These are phyloP conservation scores for Sugiyamaella sp. DNA, from an alignment of 1,139 yeast genomes.

Conservation along the genomic window DNA sequence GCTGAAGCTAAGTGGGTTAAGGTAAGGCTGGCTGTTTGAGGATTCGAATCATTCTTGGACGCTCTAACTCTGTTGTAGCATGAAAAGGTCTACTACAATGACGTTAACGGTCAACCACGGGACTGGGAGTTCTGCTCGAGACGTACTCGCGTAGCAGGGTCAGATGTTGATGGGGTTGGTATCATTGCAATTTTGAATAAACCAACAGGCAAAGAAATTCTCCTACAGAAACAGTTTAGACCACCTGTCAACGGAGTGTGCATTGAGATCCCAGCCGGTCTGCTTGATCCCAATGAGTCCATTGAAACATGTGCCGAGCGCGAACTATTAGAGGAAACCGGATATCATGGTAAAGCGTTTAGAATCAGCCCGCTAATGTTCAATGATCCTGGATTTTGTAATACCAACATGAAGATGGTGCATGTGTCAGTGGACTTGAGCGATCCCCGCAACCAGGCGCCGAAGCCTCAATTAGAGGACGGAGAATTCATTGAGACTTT, in stretches of 20 bases:
- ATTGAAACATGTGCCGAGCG: conserved; percentile 80
- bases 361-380: conserved; percentile 60
- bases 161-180: conserved; percentile 85
- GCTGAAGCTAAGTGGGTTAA: conserved; percentile 63
- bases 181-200: conserved; percentile 70
- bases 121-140: conserved; percentile 94
- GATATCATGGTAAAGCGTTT: conserved; percentile 70
- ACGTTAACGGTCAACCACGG: conserved; percentile 65
- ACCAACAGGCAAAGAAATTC: conserved; percentile 56
- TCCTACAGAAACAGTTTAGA: conserved; percentile 85
- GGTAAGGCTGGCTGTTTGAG: conserved; percentile 45
- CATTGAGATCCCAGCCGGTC: conserved; percentile 93
- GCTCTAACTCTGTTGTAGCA: too few species aligned
- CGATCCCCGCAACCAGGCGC: conserved; percentile 65
- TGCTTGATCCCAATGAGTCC: conserved; percentile 81
- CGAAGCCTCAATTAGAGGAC: conserved; percentile 77
- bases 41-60: too few species aligned
- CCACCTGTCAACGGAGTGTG: conserved; percentile 90
- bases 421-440: conserved; percentile 75
- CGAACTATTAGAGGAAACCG: conserved; percentile 90
- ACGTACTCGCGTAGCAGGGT: conserved; percentile 68
- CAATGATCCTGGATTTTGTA: conserved; percentile 90
- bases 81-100: conserved; percentile 62
- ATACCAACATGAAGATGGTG: conserved; percentile 82
- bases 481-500: conserved; percentile 88